Conservation (phyloP, 495 filamentous ascomycete species). For the Neurospora discreta region DNA sequence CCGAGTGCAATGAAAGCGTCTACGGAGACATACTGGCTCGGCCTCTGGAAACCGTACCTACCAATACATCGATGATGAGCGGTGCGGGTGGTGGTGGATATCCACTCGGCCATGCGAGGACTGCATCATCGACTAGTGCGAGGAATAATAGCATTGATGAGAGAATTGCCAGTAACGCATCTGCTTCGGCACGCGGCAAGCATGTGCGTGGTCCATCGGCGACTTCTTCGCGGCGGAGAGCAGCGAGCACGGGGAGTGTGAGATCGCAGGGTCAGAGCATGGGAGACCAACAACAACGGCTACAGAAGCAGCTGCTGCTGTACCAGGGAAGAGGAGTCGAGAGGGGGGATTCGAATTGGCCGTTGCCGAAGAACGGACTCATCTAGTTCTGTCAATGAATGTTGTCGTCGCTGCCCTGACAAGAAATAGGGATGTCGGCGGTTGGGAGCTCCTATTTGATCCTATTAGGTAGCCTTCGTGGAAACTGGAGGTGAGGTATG, state of each 20-base stretch:
- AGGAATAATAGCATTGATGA: not conserved
- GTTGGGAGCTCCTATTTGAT: not conserved
- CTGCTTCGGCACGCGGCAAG: not conserved
- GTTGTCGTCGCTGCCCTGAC: too few species aligned
- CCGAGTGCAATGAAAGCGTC: not conserved
- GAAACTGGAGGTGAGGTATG: not conserved
- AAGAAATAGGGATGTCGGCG: not conserved
- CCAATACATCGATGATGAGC: not conserved
- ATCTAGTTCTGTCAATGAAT: not conserved
- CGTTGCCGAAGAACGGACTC: not conserved
- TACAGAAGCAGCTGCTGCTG: not conserved
- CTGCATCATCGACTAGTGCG: not conserved
- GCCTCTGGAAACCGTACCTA: not conserved
- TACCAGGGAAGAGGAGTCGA: not conserved
- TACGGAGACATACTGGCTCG: constrained; percentile 1
- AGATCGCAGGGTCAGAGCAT: not conserved
- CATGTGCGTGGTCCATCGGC: not conserved
- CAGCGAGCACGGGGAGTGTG: not conserved
- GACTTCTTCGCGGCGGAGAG: not conserved
- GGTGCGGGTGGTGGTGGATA: not conserved
- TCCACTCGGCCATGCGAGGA: not conserved
- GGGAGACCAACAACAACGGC: not conserved
- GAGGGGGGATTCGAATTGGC: constrained; percentile 6
- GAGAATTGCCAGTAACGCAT: not conserved
- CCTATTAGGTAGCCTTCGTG: not conserved